Evolutionary conservation across 768 basidiomycete genomes (phyloP).

Genomic region (Tephrocybe sp.): DNA sequence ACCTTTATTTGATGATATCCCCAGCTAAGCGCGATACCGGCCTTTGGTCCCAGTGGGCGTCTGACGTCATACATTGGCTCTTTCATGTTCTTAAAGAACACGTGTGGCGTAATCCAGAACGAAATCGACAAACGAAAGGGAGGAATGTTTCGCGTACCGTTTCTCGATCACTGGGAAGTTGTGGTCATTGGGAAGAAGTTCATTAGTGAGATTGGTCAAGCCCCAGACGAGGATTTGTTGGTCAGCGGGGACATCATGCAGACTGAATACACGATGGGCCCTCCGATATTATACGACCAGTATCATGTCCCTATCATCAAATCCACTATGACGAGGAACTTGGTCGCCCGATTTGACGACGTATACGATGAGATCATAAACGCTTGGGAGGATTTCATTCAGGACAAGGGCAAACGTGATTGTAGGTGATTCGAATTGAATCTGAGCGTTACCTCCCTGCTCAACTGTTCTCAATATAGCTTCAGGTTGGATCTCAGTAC

Average conservation of each 20-base stretch:
- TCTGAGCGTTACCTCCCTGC: no score
- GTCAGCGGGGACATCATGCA: conserved; percentile 2
- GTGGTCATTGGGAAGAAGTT: background rate
- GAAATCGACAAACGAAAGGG: background rate
- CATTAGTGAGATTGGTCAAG: conserved; percentile 3
- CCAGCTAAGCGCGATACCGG: conserved; percentile 1
- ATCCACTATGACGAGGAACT: conserved; percentile 7
- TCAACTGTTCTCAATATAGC: background rate
- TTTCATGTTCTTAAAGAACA: background rate
- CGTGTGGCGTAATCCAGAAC: background rate
- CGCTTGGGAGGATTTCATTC: conserved; percentile 1
- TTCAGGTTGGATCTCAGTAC: background rate
- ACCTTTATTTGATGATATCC: background rate
- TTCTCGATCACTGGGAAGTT: conserved; percentile 9
- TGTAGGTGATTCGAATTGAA: no score
- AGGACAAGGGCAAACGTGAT: background rate
- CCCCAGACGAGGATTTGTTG: background rate
- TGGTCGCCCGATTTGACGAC: conserved; percentile 4
- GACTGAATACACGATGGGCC: conserved; percentile 7
- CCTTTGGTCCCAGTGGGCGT: conserved; percentile 2
- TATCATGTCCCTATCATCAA: conserved; percentile 3
- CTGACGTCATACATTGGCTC: conserved; percentile 7
- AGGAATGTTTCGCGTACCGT: background rate
- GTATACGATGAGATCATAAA: conserved; percentile 1
- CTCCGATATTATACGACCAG: conserved; percentile 2